phyloP scores from a whole-genome alignment of 2,329 filamentous ascomycete species.

The Fusarium staphyleae region DNA sequence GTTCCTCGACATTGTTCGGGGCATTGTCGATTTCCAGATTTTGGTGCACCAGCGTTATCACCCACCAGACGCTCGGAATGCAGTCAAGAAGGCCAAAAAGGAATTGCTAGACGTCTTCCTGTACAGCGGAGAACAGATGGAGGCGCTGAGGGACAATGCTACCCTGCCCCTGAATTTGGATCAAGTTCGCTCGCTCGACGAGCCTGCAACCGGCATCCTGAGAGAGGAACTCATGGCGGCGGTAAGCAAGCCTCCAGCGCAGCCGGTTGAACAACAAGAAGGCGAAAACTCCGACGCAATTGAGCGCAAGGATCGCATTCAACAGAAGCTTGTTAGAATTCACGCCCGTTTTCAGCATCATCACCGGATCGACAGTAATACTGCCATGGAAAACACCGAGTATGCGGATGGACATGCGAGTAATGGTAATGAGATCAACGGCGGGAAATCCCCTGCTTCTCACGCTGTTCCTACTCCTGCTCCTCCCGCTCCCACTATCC shows the following conservation, averaged over 20 bases:
- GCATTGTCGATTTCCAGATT: constrained; percentile 11
- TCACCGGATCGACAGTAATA: neutral
- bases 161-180: neutral
- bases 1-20: constrained; percentile 32
- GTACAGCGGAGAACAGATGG: neutral
- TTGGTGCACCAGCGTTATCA: neutral
- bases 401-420: neutral
- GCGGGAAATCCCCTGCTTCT: neutral
- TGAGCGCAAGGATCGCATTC: neutral
- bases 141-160: neutral
- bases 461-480: neutral
- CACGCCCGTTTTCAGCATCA: neutral
- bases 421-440: neutral
- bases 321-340: neutral
- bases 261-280: neutral
- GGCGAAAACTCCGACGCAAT: neutral
- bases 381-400: constrained; percentile 7
- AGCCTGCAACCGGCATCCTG: neutral
- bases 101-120: neutral
- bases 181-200: neutral
- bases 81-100: neutral
- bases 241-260: neutral
- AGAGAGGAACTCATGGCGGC: neutral
- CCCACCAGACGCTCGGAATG: neutral
- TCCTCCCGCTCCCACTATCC: neutral